Conservation (phyloP, 441 rosid species). For the Cnidoscolus chayamansa region DNA sequence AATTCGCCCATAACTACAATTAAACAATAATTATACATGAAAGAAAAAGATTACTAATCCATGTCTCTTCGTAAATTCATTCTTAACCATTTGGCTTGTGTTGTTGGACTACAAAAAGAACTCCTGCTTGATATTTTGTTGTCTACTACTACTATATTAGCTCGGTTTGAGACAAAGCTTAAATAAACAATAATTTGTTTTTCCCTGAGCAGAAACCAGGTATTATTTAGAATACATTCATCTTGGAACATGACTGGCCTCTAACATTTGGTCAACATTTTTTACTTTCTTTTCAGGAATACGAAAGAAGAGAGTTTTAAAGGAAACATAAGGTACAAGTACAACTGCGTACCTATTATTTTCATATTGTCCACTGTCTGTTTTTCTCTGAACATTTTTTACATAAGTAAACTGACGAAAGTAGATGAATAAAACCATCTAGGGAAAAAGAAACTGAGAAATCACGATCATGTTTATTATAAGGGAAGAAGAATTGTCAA, state of each 20-base stretch:
- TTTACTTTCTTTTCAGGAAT: background rate
- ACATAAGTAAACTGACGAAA: background rate
- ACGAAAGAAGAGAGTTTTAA: too few species aligned
- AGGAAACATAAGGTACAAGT: background rate
- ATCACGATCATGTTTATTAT: background rate
- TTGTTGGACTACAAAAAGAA: background rate
- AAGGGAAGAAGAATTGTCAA: constrained; percentile 1
- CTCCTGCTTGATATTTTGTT: background rate
- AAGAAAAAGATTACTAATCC: background rate
- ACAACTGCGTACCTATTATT: background rate
- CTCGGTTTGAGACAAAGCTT: too few species aligned
- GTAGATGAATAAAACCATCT: background rate
- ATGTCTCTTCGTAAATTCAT: background rate
- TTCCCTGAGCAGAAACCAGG: background rate
- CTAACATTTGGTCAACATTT: background rate
- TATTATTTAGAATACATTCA: background rate
- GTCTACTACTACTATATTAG: background rate
- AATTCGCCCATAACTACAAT: background rate
- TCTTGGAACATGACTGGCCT: background rate
- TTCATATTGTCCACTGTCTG: background rate
- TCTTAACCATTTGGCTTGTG: background rate
- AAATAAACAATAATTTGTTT: background rate
- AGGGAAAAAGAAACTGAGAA: background rate
- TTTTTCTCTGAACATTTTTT: background rate
- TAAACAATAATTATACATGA: background rate